Conservation (phyloP, 805 yeast genomes). For the Wickerhamomyces tratensis region DNA sequence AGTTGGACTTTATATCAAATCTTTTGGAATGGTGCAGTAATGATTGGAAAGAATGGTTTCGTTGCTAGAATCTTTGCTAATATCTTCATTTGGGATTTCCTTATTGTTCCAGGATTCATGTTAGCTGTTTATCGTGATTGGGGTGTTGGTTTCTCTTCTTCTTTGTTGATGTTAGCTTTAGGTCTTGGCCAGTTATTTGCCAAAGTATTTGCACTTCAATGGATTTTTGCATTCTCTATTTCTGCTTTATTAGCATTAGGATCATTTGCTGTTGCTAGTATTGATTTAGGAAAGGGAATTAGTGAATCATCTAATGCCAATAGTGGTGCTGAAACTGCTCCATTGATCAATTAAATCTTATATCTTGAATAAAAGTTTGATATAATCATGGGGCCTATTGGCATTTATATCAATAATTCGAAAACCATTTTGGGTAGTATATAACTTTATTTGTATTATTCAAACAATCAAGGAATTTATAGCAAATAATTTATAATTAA, state of each 20-base stretch:
- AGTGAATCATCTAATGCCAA: background rate
- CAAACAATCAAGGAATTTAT: too few species aligned
- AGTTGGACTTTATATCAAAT: conserved; percentile 66
- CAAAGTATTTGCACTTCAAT: conserved; percentile 68
- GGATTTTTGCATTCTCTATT: conserved; percentile 74
- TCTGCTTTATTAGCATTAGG: conserved; percentile 44
- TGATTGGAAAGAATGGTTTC: conserved; percentile 36
- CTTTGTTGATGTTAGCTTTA: conserved; percentile 52
- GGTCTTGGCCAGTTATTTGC: conserved; percentile 64
- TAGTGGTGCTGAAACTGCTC: conserved; percentile 23
- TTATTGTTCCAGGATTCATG: conserved; percentile 52
- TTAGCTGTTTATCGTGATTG: conserved; percentile 59
- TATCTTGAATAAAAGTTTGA: too few species aligned
- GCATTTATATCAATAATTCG: too few species aligned
- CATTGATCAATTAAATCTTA: conserved; percentile 20
- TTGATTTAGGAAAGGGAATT: conserved; percentile 9
- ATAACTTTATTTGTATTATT: too few species aligned
- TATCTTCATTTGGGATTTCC: conserved; percentile 68
- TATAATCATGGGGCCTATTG: too few species aligned
- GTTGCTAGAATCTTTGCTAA: conserved; percentile 63
- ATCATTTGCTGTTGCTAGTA: conserved; percentile 37
- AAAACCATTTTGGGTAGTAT: too few species aligned
- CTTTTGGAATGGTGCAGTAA: conserved; percentile 83
- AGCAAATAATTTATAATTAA: background rate
- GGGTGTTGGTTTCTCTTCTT: conserved; percentile 52